Evolutionary conservation across 352 stramenopile genomes (phyloP).

Genomic region (Phytophthora sp.): DNA sequence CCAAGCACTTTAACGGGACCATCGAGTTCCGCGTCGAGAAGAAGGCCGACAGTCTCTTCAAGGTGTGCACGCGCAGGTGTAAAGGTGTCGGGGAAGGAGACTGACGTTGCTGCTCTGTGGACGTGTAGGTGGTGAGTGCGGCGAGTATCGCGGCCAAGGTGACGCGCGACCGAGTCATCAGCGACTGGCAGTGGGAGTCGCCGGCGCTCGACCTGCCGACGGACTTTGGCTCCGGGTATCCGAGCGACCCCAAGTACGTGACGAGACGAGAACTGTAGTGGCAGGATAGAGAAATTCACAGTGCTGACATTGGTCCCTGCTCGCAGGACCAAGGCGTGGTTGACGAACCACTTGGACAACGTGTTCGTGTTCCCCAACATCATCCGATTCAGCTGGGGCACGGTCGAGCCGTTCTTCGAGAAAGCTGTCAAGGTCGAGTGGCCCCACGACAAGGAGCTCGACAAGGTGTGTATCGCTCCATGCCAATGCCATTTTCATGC

Average conservation of each 20-base stretch:
- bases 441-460: slow-evolving; percentile 71
- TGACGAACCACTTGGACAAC: slow-evolving; percentile 80
- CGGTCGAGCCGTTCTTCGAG: slow-evolving; percentile 60
- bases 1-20: slow-evolving; percentile 86
- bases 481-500: too few species aligned
- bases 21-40: slow-evolving; percentile 96
- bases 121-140: slow-evolving; percentile 82
- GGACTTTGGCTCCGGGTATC: slow-evolving; percentile 92
- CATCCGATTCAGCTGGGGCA: slow-evolving; percentile 94
- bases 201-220: slow-evolving; percentile 59
- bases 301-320: neutral
- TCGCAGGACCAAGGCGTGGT: slow-evolving; percentile 85
- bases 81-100: neutral
- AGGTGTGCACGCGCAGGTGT: too few species aligned
- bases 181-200: slow-evolving; percentile 91
- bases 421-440: slow-evolving; percentile 72
- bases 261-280: too few species aligned
- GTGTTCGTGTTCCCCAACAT: slow-evolving; percentile 94
- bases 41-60: slow-evolving; percentile 97
- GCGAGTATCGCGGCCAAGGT: slow-evolving; percentile 95
- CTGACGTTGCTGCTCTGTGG: neutral
- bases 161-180: slow-evolving; percentile 88
- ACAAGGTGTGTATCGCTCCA: slow-evolving; percentile 55
- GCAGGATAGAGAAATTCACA: neutral
- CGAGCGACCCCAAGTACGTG: slow-evolving; percentile 89